Percentiles rank a stretch among this genome's conserved stretches.
These are phyloP conservation scores for Ogataea wickerhamii DNA, from an alignment of 805 yeast species.

Conservation along the genomic window DNA sequence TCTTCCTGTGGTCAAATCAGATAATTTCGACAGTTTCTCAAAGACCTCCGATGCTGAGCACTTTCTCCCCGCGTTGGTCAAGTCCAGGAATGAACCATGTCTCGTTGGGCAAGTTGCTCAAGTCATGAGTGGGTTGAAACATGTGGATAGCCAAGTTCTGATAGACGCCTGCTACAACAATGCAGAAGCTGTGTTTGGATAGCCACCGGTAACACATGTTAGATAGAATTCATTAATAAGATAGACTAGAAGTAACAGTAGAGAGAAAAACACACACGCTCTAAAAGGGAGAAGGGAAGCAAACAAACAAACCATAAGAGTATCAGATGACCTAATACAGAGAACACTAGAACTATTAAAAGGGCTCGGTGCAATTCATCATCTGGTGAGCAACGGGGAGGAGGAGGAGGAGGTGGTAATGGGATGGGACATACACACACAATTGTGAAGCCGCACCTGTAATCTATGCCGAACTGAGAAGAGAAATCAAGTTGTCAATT, in stretches of 20 bases:
- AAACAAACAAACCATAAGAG: neutral
- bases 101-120: slow-evolving; percentile 76
- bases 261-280: slow-evolving; percentile 1
- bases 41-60: slow-evolving; percentile 27
- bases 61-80: slow-evolving; percentile 48
- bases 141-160: slow-evolving; percentile 40
- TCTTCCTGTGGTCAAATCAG: slow-evolving; percentile 62
- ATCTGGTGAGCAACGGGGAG: neutral
- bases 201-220: neutral
- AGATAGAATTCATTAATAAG: slow-evolving; percentile 1
- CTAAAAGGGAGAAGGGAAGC: slow-evolving; percentile 2
- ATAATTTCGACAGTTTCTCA: slow-evolving; percentile 33
- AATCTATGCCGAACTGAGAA: slow-evolving; percentile 11
- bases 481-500: neutral
- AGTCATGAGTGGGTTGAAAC: slow-evolving; percentile 52
- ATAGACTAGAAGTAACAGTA: slow-evolving; percentile 1
- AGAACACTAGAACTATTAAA: neutral
- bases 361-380: neutral
- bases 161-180: slow-evolving; percentile 51
- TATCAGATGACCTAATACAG: neutral
- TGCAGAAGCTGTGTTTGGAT: slow-evolving; percentile 43
- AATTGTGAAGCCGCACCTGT: slow-evolving; percentile 1
- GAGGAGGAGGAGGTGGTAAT: neutral
- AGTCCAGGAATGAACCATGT: slow-evolving; percentile 92
- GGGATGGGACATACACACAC: too few relatives aligned